phyloP scores from a whole-genome alignment of 768 basidiomycete genomes.

The Boletus rufocinnamomeus region DNA sequence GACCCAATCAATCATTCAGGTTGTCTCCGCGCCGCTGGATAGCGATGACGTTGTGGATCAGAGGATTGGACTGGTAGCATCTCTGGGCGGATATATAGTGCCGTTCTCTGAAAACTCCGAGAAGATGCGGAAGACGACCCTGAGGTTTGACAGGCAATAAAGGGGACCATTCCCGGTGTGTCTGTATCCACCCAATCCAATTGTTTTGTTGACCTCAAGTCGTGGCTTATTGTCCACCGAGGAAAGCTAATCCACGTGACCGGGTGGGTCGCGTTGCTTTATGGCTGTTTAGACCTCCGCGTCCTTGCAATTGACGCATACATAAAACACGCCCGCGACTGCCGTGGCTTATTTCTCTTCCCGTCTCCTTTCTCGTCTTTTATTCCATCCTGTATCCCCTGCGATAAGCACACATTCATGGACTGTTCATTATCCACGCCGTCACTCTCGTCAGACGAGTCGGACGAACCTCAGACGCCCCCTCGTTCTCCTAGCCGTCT shows the following conservation, averaged over 20 bases:
- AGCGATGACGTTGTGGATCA: slow-evolving; percentile 26
- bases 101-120: slow-evolving; percentile 43
- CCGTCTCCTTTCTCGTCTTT: not conserved
- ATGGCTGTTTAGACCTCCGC: slow-evolving; percentile 18
- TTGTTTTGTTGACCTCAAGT: slow-evolving; percentile 9
- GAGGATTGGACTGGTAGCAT: slow-evolving; percentile 31
- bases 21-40: slow-evolving; percentile 52
- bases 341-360: not conserved
- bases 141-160: slow-evolving; percentile 31
- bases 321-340: slow-evolving; percentile 12
- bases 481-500: slow-evolving; percentile 52
- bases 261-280: slow-evolving; percentile 22
- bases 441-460: slow-evolving; percentile 12
- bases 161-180: slow-evolving; percentile 20
- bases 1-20: slow-evolving; percentile 70
- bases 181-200: slow-evolving; percentile 15
- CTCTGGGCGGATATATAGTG: slow-evolving; percentile 41
- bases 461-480: slow-evolving; percentile 28
- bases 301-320: slow-evolving; percentile 10
- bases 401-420: slow-evolving; percentile 7
- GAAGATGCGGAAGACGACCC: slow-evolving; percentile 39
- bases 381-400: not conserved
- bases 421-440: slow-evolving; percentile 9
- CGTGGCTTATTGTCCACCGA: slow-evolving; percentile 5
- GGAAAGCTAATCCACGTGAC: slow-evolving; percentile 31